Conservation (phyloP, 805 yeast genomes). For the Ogataea siamensis region DNA sequence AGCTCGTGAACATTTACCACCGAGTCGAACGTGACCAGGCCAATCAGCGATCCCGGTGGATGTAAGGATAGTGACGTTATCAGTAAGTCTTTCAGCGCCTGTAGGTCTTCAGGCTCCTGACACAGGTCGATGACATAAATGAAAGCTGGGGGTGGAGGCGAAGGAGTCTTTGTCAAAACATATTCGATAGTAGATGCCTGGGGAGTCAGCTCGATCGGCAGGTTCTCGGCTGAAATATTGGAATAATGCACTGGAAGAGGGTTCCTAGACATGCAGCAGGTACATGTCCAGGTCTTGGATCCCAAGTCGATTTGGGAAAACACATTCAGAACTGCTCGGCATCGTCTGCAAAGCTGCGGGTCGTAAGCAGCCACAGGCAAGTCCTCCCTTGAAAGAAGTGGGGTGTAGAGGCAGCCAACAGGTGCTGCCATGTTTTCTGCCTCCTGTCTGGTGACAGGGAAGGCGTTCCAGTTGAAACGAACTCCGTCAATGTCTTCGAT, state of each 20-base stretch:
- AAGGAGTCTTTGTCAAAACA: slow-evolving; percentile 57
- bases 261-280: slow-evolving; percentile 75
- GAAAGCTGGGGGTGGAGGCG: slow-evolving; percentile 81
- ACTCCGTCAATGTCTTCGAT: slow-evolving; percentile 63
- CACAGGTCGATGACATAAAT: slow-evolving; percentile 84
- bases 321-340: slow-evolving; percentile 86
- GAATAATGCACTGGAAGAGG: slow-evolving; percentile 81
- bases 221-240: slow-evolving; percentile 67
- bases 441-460: slow-evolving; percentile 86
- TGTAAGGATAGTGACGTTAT: slow-evolving; percentile 71
- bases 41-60: slow-evolving; percentile 88
- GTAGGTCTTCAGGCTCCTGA: slow-evolving; percentile 83
- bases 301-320: slow-evolving; percentile 77
- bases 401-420: slow-evolving; percentile 92
- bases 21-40: slow-evolving; percentile 85
- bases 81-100: slow-evolving; percentile 78
- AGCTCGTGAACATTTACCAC: slow-evolving; percentile 89
- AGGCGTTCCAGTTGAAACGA: slow-evolving; percentile 78
- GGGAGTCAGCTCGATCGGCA: slow-evolving; percentile 77
- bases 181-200: slow-evolving; percentile 80
- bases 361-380: slow-evolving; percentile 79
- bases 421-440: slow-evolving; percentile 93
- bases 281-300: slow-evolving; percentile 80
- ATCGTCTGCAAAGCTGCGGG: slow-evolving; percentile 79
- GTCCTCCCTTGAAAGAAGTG: slow-evolving; percentile 75